phyloP scores from a whole-genome alignment of 345 rosid species.

The Salix udensis region DNA sequence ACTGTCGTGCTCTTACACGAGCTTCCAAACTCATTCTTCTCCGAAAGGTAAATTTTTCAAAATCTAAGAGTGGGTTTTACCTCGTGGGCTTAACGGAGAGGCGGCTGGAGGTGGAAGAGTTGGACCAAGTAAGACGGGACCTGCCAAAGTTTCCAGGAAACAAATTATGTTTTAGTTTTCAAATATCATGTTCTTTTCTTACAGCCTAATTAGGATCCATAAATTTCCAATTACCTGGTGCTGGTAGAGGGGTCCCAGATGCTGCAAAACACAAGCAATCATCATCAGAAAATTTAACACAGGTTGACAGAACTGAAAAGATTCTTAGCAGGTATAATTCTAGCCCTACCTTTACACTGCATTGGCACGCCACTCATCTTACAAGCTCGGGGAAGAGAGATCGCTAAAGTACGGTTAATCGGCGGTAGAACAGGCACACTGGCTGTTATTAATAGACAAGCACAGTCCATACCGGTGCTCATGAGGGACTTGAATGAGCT shows the following conservation, averaged over 20 bases:
- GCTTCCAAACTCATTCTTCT: neutral
- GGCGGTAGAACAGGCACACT: slow-evolving; percentile 70
- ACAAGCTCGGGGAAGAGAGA: slow-evolving; percentile 70
- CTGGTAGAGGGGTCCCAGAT: slow-evolving; percentile 74
- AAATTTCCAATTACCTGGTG: slow-evolving; percentile 56
- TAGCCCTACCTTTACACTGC: slow-evolving; percentile 62
- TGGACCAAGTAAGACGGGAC: slow-evolving; percentile 57
- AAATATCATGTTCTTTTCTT: neutral
- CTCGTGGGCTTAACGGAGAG: slow-evolving; percentile 50
- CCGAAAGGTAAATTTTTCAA: neutral
- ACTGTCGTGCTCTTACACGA: neutral
- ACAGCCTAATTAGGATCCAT: neutral
- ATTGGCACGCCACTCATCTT: slow-evolving; percentile 54
- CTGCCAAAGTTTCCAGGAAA: slow-evolving; percentile 32
- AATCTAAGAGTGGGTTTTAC: slow-evolving; percentile 23
- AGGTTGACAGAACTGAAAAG: neutral
- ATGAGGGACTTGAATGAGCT: slow-evolving; percentile 46
- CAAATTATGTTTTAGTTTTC: neutral
- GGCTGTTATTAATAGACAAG: slow-evolving; percentile 68
- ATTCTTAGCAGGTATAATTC: neutral
- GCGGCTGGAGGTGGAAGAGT: slow-evolving; percentile 46
- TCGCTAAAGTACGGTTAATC: slow-evolving; percentile 54
- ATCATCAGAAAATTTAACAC: neutral
- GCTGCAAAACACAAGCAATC: slow-evolving; percentile 40
- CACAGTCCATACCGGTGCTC: slow-evolving; percentile 53